These are phyloP conservation scores for Podospora comata DNA, from an alignment of 495 filamentous ascomycete genomes.

Conservation along the genomic window DNA sequence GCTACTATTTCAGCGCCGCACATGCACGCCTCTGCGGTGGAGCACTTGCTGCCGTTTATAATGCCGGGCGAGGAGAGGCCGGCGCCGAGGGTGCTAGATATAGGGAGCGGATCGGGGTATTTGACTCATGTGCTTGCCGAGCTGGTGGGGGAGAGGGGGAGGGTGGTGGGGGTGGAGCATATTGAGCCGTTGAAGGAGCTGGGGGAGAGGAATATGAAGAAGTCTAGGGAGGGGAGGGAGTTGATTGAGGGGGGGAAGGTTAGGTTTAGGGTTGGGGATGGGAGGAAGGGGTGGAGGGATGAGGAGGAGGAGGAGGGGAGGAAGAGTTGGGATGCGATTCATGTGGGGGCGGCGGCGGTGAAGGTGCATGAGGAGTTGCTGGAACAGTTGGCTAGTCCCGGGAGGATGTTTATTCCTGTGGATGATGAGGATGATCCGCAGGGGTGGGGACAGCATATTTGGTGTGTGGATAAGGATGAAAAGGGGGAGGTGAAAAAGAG, in stretches of 20 bases:
- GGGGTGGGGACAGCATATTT: conserved; percentile 68
- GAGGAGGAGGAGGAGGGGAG: conserved; percentile 31
- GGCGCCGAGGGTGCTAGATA: conserved; percentile 64
- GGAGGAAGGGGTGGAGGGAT: conserved; percentile 67
- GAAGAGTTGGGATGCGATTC: conserved; percentile 77
- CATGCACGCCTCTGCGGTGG: conserved; percentile 85
- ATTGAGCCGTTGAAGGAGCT: conserved; percentile 74
- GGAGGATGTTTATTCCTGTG: conserved; percentile 84
- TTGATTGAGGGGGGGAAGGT: conserved; percentile 61
- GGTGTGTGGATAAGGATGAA: conserved; percentile 82
- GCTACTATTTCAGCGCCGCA: conserved; percentile 96
- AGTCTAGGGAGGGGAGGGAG: conserved; percentile 60
- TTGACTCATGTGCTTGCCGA: conserved; percentile 86
- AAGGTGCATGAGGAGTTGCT: conserved; percentile 69
- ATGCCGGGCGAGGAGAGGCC: conserved; percentile 42
- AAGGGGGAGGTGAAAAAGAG: conserved; percentile 70
- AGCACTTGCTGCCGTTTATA: conserved; percentile 63
- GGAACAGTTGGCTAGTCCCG: conserved; percentile 74
- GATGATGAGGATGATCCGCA: conserved; percentile 47
- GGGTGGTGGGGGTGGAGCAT: conserved; percentile 87
- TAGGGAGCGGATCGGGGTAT: conserved; percentile 89
- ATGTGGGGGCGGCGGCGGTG: conserved; percentile 86
- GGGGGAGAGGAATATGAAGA: conserved; percentile 68
- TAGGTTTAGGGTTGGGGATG: conserved; percentile 76
- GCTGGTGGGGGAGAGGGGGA: conserved; percentile 56